Evolutionary conservation across 164 flowering plant genomes (phyloP), one percentile per base, ranked within the genome.

Genomic region (grape (Vitis vinifera)): DNA sequence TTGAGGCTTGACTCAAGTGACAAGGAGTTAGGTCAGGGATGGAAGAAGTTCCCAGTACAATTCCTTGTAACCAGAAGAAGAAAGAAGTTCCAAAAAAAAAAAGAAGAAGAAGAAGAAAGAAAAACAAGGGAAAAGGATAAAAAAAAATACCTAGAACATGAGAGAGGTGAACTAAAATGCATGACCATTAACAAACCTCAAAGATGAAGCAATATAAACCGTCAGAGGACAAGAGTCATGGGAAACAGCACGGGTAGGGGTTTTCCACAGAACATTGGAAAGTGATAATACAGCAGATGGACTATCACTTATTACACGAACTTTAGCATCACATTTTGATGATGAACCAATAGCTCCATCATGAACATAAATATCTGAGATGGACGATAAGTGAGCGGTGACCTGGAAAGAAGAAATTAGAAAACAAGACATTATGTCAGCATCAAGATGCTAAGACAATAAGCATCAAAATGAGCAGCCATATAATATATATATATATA

Each of bases 321-420:
- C 85, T 65, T 82, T 82, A 16, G 80, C 86, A 81, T 79, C 79
- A 76, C 83, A 79, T 23, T 73, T 78, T 75, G 76, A 44, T 11
- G 74, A 76, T 67, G 86, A 81, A 69, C 87, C 80, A 79, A 86
- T 72, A 69, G 86, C 87, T 37, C 89, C 87, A 73, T 86, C 89
- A 44, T 86, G 89, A 63, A 86, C 85, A 81, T 74, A 82, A 56
- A 86, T 68, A 70, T 75, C 63, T 62, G 86, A 68, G 69, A 78
- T 62, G 29, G 85, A 79, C 30, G 89, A 84, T 59, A 86, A 31
- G 73, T 86, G 85, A 71, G 74, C 17, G 67, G 85, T 78, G 51
- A 86, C 87, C 89, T 86, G 71, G 10, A 62, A 66, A 55, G 17
- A 51, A 31, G 53, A n/a, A 14, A 49, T 4, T 5, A 56, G 27